Evolutionary conservation across 495 filamentous ascomycete genomes (phyloP).

Genomic region (Cudoniella acicularis): DNA sequence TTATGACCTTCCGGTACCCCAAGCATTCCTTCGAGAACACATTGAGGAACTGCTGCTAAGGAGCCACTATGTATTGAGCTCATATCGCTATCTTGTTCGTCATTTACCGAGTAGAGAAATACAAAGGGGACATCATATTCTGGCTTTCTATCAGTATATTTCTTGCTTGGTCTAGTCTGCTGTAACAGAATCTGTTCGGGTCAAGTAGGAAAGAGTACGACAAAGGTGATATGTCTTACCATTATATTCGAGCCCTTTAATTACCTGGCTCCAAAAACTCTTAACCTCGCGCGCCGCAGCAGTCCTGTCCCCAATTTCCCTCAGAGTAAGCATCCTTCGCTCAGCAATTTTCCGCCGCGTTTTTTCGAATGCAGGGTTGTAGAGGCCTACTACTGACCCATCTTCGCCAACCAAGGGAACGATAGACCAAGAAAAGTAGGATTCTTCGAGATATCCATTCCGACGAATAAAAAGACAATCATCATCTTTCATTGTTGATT

Average conservation of each 20-base stretch:
- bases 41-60: slow-evolving; percentile 46
- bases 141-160: neutral
- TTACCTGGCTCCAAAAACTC: slow-evolving; percentile 56
- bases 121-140: slow-evolving; percentile 61
- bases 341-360: slow-evolving; percentile 62
- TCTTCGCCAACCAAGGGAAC: slow-evolving; percentile 62
- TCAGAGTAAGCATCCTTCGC: slow-evolving; percentile 61
- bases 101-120: slow-evolving; percentile 56
- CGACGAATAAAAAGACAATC: slow-evolving; percentile 62
- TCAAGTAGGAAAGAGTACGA: neutral
- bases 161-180: too few species aligned
- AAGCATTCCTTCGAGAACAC: slow-evolving; percentile 56
- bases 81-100: slow-evolving; percentile 48
- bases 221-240: slow-evolving; percentile 3
- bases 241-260: slow-evolving; percentile 56
- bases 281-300: slow-evolving; percentile 62
- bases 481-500: slow-evolving; percentile 73
- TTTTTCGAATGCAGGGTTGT: slow-evolving; percentile 68
- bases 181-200: too few species aligned
- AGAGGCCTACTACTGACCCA: slow-evolving; percentile 59
- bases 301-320: slow-evolving; percentile 67
- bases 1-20: slow-evolving; percentile 59
- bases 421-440: slow-evolving; percentile 66
- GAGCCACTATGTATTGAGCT: slow-evolving; percentile 60
- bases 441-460: slow-evolving; percentile 60